A percentile compares a stretch with the other conserved stretches of the same genome.
Conservation (phyloP, 768 basidiomycete species). For the Tephrocybe sp. region DNA sequence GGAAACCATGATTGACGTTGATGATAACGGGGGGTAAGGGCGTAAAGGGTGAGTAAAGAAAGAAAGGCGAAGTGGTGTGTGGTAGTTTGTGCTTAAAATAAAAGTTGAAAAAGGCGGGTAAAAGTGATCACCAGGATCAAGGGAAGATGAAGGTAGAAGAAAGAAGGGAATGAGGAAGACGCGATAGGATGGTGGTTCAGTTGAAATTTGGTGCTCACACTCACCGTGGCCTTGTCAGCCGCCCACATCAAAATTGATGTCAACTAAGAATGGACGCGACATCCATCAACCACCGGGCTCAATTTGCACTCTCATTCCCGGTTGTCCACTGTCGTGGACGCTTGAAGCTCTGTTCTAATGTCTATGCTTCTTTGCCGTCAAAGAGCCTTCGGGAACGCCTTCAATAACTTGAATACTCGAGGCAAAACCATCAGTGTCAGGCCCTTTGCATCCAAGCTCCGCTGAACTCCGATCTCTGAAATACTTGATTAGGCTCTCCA, state of each 20-base stretch:
- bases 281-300: too few species aligned
- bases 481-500: conserved; percentile 46
- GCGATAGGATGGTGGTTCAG: too few species aligned
- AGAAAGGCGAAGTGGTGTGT: conserved; percentile 23
- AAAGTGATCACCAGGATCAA: conserved; percentile 56
- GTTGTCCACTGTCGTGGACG: too few species aligned
- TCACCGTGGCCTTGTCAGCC: too few species aligned
- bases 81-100: conserved; percentile 20
- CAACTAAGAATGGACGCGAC: too few species aligned
- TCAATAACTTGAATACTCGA: neutral
- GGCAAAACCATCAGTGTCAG: conserved; percentile 12
- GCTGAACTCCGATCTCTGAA: neutral
- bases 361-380: neutral
- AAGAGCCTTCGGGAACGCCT: neutral
- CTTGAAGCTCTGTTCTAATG: neutral
- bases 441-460: neutral
- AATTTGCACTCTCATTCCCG: too few species aligned
- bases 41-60: conserved; percentile 15
- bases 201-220: too few species aligned
- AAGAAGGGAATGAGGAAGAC: conserved; percentile 28
- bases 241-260: too few species aligned
- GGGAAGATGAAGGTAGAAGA: conserved; percentile 34
- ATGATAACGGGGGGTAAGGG: conserved; percentile 7
- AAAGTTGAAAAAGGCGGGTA: conserved; percentile 17
- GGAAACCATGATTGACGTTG: conserved; percentile 42